Conservation (phyloP, 2,329 filamentous ascomycete species). For the Colletotrichum sp. region DNA sequence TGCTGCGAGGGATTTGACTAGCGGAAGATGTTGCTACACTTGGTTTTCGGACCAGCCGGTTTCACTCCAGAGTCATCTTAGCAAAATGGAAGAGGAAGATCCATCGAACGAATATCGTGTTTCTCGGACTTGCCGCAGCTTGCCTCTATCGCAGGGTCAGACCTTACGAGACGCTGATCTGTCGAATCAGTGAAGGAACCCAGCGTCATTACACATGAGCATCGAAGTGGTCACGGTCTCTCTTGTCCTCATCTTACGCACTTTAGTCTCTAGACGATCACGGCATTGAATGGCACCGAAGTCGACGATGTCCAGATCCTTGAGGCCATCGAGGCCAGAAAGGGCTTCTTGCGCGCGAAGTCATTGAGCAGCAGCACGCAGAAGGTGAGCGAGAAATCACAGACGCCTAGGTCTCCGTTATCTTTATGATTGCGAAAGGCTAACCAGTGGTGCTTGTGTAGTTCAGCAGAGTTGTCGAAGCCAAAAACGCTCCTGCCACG, state of each 20-base stretch:
- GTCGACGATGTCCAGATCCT: constrained; percentile 62
- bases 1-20: background rate
- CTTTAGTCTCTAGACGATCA: constrained; percentile 37
- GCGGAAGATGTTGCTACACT: background rate
- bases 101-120: background rate
- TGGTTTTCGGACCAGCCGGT: background rate
- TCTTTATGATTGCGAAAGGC: background rate
- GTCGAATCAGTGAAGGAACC: fast-evolving
- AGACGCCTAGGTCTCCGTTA: constrained; percentile 23
- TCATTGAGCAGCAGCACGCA: constrained; percentile 63
- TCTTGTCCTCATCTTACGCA: background rate
- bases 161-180: background rate
- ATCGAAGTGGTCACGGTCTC: background rate
- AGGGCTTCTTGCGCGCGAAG: constrained; percentile 65
- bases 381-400: constrained; percentile 43
- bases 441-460: constrained; percentile 26
- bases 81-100: background rate
- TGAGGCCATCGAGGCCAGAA: constrained; percentile 55
- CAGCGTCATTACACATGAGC: too few species aligned
- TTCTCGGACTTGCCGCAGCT: background rate
- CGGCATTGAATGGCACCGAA: constrained; percentile 48
- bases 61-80: background rate
- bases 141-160: background rate
- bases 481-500: constrained; percentile 58
- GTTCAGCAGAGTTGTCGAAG: constrained; percentile 64